A percentile compares a stretch with the other conserved stretches of the same genome.
phyloP scores from a whole-genome alignment of 495 filamentous ascomycete genomes.

The Neurospora sp. region DNA sequence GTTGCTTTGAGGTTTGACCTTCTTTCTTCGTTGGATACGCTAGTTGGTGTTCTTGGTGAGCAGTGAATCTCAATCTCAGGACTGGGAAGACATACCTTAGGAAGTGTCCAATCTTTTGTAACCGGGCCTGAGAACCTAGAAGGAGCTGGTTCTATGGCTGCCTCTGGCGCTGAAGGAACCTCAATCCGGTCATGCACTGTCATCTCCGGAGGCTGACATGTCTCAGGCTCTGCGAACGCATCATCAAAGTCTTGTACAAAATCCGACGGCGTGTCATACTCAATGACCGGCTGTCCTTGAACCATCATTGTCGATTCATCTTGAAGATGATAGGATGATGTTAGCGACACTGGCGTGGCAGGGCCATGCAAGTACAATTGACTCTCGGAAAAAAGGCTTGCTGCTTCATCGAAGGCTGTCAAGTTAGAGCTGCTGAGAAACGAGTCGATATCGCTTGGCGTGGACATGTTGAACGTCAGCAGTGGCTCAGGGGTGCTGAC shows the following conservation, averaged over 20 bases:
- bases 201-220: neutral
- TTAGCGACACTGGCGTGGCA: neutral
- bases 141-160: neutral
- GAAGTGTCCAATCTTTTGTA: slow-evolving; percentile 14
- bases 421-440: neutral
- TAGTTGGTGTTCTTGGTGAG: neutral
- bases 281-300: neutral
- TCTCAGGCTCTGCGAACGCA: neutral
- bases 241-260: neutral
- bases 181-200: neutral
- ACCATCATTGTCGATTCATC: neutral
- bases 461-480: neutral
- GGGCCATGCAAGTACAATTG: neutral
- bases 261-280: neutral
- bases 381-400: neutral
- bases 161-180: neutral
- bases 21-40: slow-evolving; percentile 13
- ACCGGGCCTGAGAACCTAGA: neutral
- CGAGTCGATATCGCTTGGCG: neutral
- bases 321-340: neutral
- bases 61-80: neutral
- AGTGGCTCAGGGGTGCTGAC: neutral
- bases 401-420: neutral
- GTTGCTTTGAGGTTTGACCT: slow-evolving; percentile 2
- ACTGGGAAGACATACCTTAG: slow-evolving; percentile 2